Percentiles rank a stretch among this genome's conserved stretches.
Evolutionary conservation across 2,329 filamentous ascomycete genomes (phyloP).

Genomic region (Colletotrichum cuscutae): DNA sequence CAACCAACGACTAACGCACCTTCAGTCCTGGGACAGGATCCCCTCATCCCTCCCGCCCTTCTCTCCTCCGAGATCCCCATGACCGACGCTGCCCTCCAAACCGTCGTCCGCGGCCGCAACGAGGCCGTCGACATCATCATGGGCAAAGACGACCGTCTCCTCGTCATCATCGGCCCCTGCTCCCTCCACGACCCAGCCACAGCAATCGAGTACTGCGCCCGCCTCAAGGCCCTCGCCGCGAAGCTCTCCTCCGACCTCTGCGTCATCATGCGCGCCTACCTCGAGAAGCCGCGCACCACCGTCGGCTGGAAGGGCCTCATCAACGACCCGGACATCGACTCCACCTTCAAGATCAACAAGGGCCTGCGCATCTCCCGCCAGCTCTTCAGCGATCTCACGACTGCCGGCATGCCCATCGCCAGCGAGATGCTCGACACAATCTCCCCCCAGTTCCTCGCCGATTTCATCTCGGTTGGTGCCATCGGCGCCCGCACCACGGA

Average conservation of each 20-base stretch:
- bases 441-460: slow-evolving; percentile 95
- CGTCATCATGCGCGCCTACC: slow-evolving; percentile 98
- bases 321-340: slow-evolving; percentile 98
- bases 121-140: slow-evolving; percentile 80
- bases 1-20: slow-evolving; percentile 37
- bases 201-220: slow-evolving; percentile 87
- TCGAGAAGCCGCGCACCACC: slow-evolving; percentile 98
- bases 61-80: slow-evolving; percentile 88
- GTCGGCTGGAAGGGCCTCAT: slow-evolving; percentile 99
- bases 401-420: slow-evolving; percentile 90
- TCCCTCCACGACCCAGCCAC: slow-evolving; percentile 94
- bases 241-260: slow-evolving; percentile 85
- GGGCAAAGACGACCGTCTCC: slow-evolving; percentile 83
- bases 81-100: slow-evolving; percentile 69
- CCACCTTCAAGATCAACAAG: slow-evolving; percentile 99
- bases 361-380: slow-evolving; percentile 91
- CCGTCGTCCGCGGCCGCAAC: slow-evolving; percentile 76
- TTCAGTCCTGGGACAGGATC: slow-evolving; percentile 91
- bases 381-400: slow-evolving; percentile 91
- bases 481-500: slow-evolving; percentile 97
- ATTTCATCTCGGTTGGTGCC: slow-evolving; percentile 93
- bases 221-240: slow-evolving; percentile 80
- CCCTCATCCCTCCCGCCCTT: slow-evolving; percentile 88
- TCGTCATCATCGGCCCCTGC: slow-evolving; percentile 95
- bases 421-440: slow-evolving; percentile 99